These are phyloP conservation scores for Beverwykella pulmonaria DNA, from an alignment of 495 filamentous ascomycete genomes.

Conservation along the genomic window DNA sequence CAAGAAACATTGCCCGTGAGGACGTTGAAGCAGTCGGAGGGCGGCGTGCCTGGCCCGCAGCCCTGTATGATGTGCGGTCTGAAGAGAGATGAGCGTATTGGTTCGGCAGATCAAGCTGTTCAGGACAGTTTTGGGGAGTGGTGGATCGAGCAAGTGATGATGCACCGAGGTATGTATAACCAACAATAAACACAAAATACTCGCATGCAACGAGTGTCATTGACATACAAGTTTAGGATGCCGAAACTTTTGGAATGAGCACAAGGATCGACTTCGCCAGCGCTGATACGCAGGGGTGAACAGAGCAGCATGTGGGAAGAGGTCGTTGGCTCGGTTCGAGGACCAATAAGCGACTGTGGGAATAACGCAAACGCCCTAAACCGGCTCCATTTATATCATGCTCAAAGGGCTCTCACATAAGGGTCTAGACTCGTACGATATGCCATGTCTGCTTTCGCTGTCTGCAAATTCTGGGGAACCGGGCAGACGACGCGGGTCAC, in stretches of 20 bases:
- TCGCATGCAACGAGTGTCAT: constrained; percentile 26
- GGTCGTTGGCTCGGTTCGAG: background rate
- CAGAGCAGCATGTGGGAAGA: background rate
- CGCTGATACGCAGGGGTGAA: constrained; percentile 51
- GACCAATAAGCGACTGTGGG: background rate
- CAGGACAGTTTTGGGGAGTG: constrained; percentile 92
- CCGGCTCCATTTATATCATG: background rate
- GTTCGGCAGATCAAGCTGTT: constrained; percentile 72
- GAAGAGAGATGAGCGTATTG: constrained; percentile 79
- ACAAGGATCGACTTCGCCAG: constrained; percentile 66
- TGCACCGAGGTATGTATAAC: constrained; percentile 42
- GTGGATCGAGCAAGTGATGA: constrained; percentile 86
- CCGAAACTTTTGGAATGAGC: constrained; percentile 78
- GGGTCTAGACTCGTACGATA: background rate
- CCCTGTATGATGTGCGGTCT: constrained; percentile 88
- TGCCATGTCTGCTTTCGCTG: constrained; percentile 2
- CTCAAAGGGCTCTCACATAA: too few relatives aligned
- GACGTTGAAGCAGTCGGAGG: constrained; percentile 57
- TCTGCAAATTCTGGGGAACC: background rate
- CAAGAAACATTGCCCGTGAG: constrained; percentile 62
- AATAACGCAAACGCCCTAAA: background rate
- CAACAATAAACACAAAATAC: background rate
- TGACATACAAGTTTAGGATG: constrained; percentile 55
- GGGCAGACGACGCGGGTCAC: background rate
- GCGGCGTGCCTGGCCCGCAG: constrained; percentile 68